phyloP scores from a whole-genome alignment of 108 stramenopile genomes.

The Skeletonema menzelii region DNA sequence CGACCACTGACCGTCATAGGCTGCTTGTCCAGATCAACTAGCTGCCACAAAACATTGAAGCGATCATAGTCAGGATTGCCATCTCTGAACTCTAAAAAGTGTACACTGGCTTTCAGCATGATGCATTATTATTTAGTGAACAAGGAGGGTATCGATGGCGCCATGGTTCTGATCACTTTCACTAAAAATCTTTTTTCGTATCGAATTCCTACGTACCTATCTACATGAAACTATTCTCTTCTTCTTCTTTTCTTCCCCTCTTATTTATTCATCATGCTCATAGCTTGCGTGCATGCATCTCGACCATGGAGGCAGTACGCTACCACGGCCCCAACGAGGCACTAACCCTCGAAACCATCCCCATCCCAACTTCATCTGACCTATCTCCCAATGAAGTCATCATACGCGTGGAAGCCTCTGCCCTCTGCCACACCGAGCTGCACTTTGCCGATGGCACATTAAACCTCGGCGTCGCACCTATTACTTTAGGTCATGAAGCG shows the following conservation, averaged over 20 bases:
- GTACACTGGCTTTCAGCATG: not conserved
- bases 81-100: constrained; percentile 11
- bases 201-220: too few species aligned
- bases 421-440: not conserved
- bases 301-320: constrained; percentile 15
- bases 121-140: too few species aligned
- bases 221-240: too few species aligned
- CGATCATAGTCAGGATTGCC: constrained; percentile 5
- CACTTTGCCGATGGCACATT: not conserved
- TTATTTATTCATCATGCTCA: too few species aligned
- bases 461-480: not conserved
- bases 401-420: not conserved
- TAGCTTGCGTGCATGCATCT: too few species aligned
- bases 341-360: constrained; percentile 8
- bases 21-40: constrained; percentile 8
- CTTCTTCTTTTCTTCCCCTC: too few species aligned
- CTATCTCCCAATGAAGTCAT: not conserved
- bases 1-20: not conserved
- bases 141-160: too few species aligned
- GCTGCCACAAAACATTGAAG: constrained; percentile 15
- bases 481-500: not conserved
- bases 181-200: too few species aligned
- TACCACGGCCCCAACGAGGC: constrained; percentile 7
- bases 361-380: not conserved
- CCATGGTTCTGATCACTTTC: too few species aligned